phyloP scores from a whole-genome alignment of 371 early-diverging fungal species.

The Polyrhizophydium stewartii region DNA sequence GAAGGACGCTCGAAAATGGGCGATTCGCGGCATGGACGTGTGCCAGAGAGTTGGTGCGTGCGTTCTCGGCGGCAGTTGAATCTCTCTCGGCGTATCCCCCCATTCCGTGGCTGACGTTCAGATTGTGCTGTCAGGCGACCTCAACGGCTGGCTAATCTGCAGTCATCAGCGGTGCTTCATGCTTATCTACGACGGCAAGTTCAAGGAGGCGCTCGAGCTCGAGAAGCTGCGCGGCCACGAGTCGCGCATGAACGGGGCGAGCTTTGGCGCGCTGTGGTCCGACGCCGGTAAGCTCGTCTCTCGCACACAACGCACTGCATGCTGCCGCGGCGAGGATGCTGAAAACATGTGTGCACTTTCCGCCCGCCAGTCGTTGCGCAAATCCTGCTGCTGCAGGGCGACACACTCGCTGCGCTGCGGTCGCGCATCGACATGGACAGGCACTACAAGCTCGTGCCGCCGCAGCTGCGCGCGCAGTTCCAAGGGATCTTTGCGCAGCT shows the following conservation, averaged over 20 bases:
- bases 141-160: slow-evolving; percentile 5
- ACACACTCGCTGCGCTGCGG: not conserved
- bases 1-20: slow-evolving; percentile 2
- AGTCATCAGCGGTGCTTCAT: slow-evolving; percentile 10
- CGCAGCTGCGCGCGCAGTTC: not conserved
- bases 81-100: too few species aligned
- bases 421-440: not conserved
- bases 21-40: slow-evolving; percentile 4
- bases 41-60: slow-evolving; percentile 2
- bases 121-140: slow-evolving; percentile 1
- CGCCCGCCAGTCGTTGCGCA: not conserved
- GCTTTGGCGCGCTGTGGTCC: slow-evolving; percentile 1
- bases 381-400: slow-evolving; percentile 2
- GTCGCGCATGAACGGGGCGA: slow-evolving; percentile 1
- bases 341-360: not conserved
- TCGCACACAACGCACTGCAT: too few species aligned
- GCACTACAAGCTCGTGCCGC: not conserved
- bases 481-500: slow-evolving; percentile 7
- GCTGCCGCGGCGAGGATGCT: too few species aligned
- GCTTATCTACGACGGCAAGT: slow-evolving; percentile 3
- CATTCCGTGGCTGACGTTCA: too few species aligned
- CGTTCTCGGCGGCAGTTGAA: too few species aligned
- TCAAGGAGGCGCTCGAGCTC: slow-evolving; percentile 3
- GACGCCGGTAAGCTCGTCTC: not conserved
- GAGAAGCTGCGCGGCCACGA: slow-evolving; percentile 3